These are phyloP conservation scores for Boletus coccyginus DNA, from an alignment of 768 basidiomycete genomes.

Conservation along the genomic window DNA sequence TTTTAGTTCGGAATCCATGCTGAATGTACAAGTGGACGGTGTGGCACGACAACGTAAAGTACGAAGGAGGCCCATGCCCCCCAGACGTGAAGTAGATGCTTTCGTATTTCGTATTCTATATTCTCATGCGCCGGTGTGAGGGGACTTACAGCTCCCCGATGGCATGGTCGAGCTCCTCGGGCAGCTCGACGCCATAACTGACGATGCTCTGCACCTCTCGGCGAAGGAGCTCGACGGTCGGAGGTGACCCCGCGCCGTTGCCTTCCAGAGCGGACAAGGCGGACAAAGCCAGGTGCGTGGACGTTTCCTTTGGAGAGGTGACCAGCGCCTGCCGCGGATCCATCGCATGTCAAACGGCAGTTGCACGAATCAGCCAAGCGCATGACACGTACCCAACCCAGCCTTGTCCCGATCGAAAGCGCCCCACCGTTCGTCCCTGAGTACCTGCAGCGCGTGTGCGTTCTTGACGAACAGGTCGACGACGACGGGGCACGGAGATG, in stretches of 20 bases:
- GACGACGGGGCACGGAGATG: constrained; percentile 42
- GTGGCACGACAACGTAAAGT: neutral
- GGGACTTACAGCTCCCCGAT: constrained; percentile 74
- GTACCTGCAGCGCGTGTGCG: constrained; percentile 65
- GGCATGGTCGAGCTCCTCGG: constrained; percentile 54
- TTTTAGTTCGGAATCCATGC: neutral
- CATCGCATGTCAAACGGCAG: neutral
- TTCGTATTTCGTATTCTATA: neutral
- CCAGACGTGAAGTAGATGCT: neutral
- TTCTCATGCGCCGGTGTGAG: constrained; percentile 18
- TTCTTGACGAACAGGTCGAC: constrained; percentile 80
- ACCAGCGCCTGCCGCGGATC: constrained; percentile 39
- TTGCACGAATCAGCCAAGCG: neutral
- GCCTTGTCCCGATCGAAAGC: constrained; percentile 47
- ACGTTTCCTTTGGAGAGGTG: constrained; percentile 50
- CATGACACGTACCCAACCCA: constrained; percentile 44
- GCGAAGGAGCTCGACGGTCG: constrained; percentile 52
- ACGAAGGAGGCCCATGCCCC: too few species aligned
- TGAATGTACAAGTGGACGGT: neutral
- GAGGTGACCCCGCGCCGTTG: constrained; percentile 30
- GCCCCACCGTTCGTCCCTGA: constrained; percentile 64
- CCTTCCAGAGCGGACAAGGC: constrained; percentile 44
- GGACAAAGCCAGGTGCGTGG: constrained; percentile 72
- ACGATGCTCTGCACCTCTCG: constrained; percentile 49
- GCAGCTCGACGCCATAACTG: constrained; percentile 48